These are phyloP conservation scores for Salix exigua DNA, from an alignment of 345 rosid species.

Conservation along the genomic window DNA sequence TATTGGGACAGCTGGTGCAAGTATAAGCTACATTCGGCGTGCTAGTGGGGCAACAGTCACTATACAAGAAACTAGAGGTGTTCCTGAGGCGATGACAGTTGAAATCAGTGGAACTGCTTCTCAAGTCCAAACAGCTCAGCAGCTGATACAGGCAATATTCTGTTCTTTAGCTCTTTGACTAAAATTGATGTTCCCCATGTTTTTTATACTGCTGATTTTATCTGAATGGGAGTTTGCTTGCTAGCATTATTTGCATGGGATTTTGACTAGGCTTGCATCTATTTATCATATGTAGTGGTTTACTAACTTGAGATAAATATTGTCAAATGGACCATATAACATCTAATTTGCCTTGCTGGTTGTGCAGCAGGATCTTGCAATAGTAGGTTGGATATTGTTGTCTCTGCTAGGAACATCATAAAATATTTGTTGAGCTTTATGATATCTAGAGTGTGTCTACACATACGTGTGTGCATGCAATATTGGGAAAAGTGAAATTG, in stretches of 20 bases:
- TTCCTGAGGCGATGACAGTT: constrained; percentile 97
- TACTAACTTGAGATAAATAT: neutral
- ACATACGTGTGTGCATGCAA: neutral
- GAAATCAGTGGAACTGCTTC: constrained; percentile 96
- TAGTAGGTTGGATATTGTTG: neutral
- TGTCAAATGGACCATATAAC: neutral
- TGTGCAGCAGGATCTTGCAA: neutral
- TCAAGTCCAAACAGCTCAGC: constrained; percentile 98
- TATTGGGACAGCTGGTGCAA: constrained; percentile 91
- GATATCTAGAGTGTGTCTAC: neutral
- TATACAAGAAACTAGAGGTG: constrained; percentile 93
- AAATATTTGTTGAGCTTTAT: neutral
- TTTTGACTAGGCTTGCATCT: neutral
- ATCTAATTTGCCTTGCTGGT: neutral
- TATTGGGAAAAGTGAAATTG: neutral
- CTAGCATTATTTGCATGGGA: neutral
- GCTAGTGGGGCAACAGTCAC: constrained; percentile 97
- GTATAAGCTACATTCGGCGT: constrained; percentile 92
- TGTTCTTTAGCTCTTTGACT: neutral
- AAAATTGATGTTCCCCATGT: neutral
- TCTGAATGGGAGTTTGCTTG: neutral
- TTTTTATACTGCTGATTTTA: neutral
- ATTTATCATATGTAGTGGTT: neutral
- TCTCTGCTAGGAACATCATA: neutral
- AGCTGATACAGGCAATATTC: constrained; percentile 77